Evolutionary conservation across 192 early-diverging fungal species (phyloP).

Genomic region (Linnemannia schmuckeri): DNA sequence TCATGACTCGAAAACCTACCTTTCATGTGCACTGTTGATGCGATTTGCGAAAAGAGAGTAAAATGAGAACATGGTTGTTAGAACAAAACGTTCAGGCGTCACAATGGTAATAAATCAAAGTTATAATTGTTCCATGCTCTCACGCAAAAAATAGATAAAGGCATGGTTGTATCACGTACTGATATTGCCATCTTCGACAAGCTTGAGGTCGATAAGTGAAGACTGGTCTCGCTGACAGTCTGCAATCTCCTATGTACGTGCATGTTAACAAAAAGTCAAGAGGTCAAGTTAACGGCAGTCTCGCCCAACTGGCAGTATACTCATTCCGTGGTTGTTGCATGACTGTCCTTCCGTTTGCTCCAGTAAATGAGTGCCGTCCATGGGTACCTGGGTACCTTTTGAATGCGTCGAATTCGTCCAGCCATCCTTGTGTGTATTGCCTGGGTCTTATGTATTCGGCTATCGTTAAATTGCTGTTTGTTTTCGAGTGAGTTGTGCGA

Average conservation of each 20-base stretch:
- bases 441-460: background rate
- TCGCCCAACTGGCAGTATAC: too few relatives aligned
- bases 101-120: background rate
- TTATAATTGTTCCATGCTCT: background rate
- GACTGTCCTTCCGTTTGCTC: background rate
- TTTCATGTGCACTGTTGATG: conserved; percentile 46
- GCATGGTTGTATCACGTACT: conserved; percentile 21
- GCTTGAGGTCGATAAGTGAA: conserved; percentile 37
- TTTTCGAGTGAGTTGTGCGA: background rate
- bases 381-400: conserved; percentile 30
- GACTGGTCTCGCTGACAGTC: conserved; percentile 50
- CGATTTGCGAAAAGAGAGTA: background rate
- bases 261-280: background rate
- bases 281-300: background rate
- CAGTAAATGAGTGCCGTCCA: too few relatives aligned
- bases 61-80: background rate
- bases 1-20: conserved; percentile 9
- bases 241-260: conserved; percentile 33
- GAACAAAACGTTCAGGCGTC: background rate
- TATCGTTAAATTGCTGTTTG: background rate
- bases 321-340: background rate
- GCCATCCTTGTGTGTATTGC: conserved; percentile 25
- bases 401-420: conserved; percentile 43
- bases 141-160: background rate
- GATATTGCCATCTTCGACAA: conserved; percentile 49